These are phyloP conservation scores for Phytophthora tentaculata DNA, from an alignment of 352 stramenopile genomes.

Conservation along the genomic window DNA sequence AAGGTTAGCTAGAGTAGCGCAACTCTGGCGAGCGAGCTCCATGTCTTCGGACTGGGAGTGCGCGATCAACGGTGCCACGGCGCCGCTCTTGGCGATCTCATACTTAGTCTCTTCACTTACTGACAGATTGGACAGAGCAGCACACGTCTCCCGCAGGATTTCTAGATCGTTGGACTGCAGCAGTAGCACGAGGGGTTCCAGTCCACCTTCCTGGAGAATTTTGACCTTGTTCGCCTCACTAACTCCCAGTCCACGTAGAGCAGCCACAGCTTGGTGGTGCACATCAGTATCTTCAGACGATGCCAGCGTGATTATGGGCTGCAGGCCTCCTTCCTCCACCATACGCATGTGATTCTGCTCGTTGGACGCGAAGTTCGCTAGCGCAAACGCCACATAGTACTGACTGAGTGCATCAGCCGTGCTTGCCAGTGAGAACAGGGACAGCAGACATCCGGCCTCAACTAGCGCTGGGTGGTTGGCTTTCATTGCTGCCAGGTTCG, in stretches of 20 bases:
- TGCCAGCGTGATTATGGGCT: constrained; percentile 95
- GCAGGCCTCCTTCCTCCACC: constrained; percentile 95
- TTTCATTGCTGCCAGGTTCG: constrained; percentile 95
- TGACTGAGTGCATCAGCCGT: constrained; percentile 92
- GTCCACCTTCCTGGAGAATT: constrained; percentile 96
- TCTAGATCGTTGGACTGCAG: constrained; percentile 92
- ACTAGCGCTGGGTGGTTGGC: constrained; percentile 94
- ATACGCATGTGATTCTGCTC: constrained; percentile 93
- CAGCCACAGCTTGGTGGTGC: constrained; percentile 94
- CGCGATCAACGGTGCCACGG: constrained; percentile 89
- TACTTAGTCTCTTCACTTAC: constrained; percentile 97
- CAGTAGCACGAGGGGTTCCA: constrained; percentile 93
- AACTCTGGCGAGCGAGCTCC: constrained; percentile 90
- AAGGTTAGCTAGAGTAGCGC: constrained; percentile 94
- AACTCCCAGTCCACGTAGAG: constrained; percentile 93
- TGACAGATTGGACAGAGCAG: constrained; percentile 95
- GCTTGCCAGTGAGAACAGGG: constrained; percentile 94
- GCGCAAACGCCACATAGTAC: constrained; percentile 95
- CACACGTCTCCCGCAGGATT: constrained; percentile 94
- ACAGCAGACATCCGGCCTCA: constrained; percentile 90
- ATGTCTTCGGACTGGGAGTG: constrained; percentile 95
- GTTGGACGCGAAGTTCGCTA: constrained; percentile 96
- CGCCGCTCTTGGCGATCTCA: constrained; percentile 95
- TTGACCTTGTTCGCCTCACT: constrained; percentile 95
- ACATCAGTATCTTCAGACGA: constrained; percentile 93